Percentiles rank a stretch among this genome's conserved stretches.
phyloP scores from a whole-genome alignment of 192 early-diverging fungal species.

The Coemansia sp. region DNA sequence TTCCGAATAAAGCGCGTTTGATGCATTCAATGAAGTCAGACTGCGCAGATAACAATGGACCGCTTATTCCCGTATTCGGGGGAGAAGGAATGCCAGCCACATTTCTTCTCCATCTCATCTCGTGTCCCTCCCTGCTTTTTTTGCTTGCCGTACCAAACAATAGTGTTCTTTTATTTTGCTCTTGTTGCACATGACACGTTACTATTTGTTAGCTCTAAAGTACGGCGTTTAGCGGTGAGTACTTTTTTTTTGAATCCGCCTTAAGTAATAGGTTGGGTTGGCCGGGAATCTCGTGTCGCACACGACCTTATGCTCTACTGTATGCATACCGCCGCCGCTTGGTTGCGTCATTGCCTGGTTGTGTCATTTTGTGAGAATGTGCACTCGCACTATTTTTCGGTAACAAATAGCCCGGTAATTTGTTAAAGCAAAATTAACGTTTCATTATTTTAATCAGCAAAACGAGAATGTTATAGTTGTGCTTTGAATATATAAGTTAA shows the following conservation, averaged over 20 bases:
- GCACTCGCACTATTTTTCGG: background rate
- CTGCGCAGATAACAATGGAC: background rate
- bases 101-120: background rate
- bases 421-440: background rate
- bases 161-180: background rate
- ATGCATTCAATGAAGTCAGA: background rate
- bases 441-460: background rate
- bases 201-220: background rate
- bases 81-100: background rate
- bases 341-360: no score
- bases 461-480: no score
- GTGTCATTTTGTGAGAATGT: background rate
- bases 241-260: background rate
- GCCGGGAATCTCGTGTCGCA: background rate
- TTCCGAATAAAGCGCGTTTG: background rate
- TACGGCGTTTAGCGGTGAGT: background rate
- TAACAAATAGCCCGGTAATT: background rate
- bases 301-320: background rate
- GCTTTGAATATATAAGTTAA: no score
- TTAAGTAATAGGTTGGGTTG: background rate
- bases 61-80: background rate
- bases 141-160: no score
- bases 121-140: background rate
- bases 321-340: background rate
- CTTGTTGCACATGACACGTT: background rate